These are phyloP conservation scores for Fomitopsis serialis DNA, from an alignment of 768 basidiomycete species.

Conservation along the genomic window DNA sequence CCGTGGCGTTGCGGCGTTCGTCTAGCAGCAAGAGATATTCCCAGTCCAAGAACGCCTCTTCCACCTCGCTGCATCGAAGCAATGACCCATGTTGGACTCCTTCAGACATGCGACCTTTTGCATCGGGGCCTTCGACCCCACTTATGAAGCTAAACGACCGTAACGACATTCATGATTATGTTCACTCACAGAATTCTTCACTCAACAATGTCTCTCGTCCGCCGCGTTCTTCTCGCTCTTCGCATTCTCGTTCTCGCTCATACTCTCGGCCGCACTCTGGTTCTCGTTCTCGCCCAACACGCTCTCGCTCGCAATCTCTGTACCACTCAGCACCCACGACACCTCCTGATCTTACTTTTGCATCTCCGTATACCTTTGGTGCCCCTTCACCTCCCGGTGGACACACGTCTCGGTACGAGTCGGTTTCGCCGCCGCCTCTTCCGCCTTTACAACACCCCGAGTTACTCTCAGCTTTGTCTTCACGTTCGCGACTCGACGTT, in stretches of 20 bases:
- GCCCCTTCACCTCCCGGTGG: slow-evolving; percentile 26
- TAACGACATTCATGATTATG: background rate
- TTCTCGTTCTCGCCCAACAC: slow-evolving; percentile 10
- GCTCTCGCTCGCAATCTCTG: slow-evolving; percentile 9
- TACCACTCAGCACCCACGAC: slow-evolving; percentile 9
- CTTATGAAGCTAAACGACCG: background rate
- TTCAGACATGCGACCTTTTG: background rate
- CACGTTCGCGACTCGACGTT: slow-evolving; percentile 15
- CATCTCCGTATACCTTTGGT: slow-evolving; percentile 40
- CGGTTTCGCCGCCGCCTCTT: slow-evolving; percentile 41
- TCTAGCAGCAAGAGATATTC: slow-evolving; percentile 2
- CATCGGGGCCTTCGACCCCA: slow-evolving; percentile 1
- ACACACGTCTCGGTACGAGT: slow-evolving; percentile 16
- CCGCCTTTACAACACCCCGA: slow-evolving; percentile 46
- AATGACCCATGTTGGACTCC: background rate
- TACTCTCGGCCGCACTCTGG: background rate
- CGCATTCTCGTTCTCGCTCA: background rate
- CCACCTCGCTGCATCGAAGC: background rate
- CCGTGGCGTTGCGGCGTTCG: slow-evolving; percentile 6
- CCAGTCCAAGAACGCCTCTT: background rate
- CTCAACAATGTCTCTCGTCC: background rate
- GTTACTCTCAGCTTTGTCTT: slow-evolving; percentile 17
- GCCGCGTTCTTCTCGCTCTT: background rate
- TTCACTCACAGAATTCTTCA: background rate
- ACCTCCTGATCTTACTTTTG: slow-evolving; percentile 8